Percentiles rank a stretch among this genome's conserved stretches.
phyloP scores from a whole-genome alignment of 2,329 filamentous ascomycete genomes.

The Thelonectria olida region DNA sequence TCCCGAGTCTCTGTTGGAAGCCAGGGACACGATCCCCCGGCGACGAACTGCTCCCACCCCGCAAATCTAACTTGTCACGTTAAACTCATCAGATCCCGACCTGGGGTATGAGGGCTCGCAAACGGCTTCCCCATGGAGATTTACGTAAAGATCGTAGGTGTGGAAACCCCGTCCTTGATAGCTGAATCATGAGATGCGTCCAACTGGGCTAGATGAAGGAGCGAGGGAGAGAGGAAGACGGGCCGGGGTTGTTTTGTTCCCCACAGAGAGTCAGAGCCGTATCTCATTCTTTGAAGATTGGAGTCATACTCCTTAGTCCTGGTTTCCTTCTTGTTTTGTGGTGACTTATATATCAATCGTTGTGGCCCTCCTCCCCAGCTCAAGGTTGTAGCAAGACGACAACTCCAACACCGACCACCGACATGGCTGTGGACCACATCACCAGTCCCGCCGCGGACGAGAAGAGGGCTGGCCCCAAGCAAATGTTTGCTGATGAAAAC shows the following conservation, averaged over 20 bases:
- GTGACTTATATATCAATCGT: background rate
- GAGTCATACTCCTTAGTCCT: background rate
- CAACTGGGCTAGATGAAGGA: constrained; percentile 1
- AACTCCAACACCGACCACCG: background rate
- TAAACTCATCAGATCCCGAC: background rate
- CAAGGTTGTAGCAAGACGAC: background rate
- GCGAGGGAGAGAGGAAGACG: background rate
- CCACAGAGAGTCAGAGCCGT: background rate
- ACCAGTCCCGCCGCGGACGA: constrained; percentile 4
- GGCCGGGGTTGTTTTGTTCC: background rate
- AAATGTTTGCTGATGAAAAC: background rate
- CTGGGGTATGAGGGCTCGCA: background rate
- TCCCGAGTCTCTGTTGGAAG: background rate
- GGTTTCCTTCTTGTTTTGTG: background rate
- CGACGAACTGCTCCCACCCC: background rate
- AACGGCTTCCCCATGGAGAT: constrained; percentile 6
- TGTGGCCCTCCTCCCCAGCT: background rate
- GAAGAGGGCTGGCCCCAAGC: constrained; percentile 11
- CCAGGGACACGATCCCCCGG: background rate
- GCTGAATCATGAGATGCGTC: constrained; percentile 2
- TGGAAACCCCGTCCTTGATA: constrained; percentile 1
- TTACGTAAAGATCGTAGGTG: constrained; percentile 11
- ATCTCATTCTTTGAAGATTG: background rate
- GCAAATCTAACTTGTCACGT: background rate
- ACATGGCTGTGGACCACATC: constrained; percentile 2